Evolutionary conservation across 495 filamentous ascomycete species (phyloP), one percentile per base, ranked within the genome.

Genomic region (Niebla homalea): DNA sequence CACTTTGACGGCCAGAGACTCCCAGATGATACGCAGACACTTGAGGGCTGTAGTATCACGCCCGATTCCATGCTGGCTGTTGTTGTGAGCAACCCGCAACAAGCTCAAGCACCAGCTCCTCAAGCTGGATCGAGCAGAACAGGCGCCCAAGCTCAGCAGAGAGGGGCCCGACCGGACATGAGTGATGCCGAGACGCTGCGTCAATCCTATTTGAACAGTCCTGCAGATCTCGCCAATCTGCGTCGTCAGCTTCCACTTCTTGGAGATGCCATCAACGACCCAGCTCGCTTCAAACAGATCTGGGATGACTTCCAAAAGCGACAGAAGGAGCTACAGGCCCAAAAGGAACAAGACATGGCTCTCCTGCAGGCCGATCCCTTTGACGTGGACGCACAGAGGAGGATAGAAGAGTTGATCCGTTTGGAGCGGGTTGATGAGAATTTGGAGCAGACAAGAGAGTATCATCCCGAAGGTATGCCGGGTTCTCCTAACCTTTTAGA

Each of bases 391-490:
- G 85, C 87, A 14, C 92, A 98, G 66, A 74, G 73, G n/a, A 83
- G 83, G 67, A 97, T 98, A 46, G 92, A 89, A 62, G 92, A 98
- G 66, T 87, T 96, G 60, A 97, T 98, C 61, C 80, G 90, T 45
- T 85, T 94, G 67, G 84, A 97, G 65, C 75, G 81, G 0, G 89
- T 98, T 36, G 86, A 85, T 59, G 89, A 94, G 64, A 97, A 98
- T 60, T 65, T 95, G 51, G 87, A 96, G 61, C 89, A 87, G 64
- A 89, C 93, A 22, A 85, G 94, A 75, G 92, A 97, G 69, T 79
- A 97, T 63, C 88, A 93, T 57, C 92, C 92, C 1, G 92, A 97
- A 77, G 89, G 92, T 94, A 72, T 50, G 72, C 64, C 36, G 32
- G 8, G 19, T 5, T 51, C 41, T 41, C 14, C 18, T 15, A 15